Percentiles rank a stretch among this genome's conserved stretches.
These are phyloP conservation scores for Nakataea oryzae DNA, from an alignment of 2,329 filamentous ascomycete species.

Conservation along the genomic window DNA sequence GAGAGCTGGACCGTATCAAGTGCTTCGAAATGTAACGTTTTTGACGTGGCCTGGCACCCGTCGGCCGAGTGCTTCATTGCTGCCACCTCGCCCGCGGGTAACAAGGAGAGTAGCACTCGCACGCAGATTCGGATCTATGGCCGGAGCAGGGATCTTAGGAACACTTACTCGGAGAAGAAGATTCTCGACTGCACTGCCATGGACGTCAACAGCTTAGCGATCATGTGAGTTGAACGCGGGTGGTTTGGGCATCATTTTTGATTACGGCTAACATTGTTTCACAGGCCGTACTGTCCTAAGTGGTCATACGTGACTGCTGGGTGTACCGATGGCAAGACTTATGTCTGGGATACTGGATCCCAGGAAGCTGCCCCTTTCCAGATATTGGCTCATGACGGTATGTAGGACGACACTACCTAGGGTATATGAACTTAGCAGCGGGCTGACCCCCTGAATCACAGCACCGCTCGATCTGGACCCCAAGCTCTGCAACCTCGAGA, in stretches of 20 bases:
- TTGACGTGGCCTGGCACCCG: constrained; percentile 56
- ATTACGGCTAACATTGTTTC: constrained; percentile 11
- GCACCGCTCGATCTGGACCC: constrained; percentile 20
- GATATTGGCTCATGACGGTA: constrained; percentile 39
- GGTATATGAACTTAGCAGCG: background rate
- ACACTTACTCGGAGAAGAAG: constrained; percentile 34
- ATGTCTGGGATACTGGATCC: constrained; percentile 49
- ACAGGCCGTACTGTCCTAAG: constrained; percentile 39
- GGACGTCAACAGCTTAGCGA: constrained; percentile 53
- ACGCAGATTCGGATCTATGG: constrained; percentile 50
- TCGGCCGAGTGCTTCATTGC: constrained; percentile 40
- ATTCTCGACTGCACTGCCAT: constrained; percentile 47
- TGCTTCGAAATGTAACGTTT: constrained; percentile 47
- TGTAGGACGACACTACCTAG: constrained; percentile 18
- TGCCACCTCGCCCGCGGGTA: constrained; percentile 42
- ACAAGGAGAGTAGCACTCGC: constrained; percentile 30
- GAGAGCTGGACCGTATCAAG: constrained; percentile 36
- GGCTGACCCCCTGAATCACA: constrained; percentile 7
- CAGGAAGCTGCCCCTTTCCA: constrained; percentile 45
- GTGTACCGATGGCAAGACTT: constrained; percentile 51
- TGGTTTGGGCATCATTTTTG: no score
- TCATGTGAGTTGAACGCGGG: constrained; percentile 28
- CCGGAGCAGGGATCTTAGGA: background rate
- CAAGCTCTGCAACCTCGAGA: constrained; percentile 33
- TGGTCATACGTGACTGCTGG: constrained; percentile 47